Base-by-base conservation (phyloP, 768 basidiomycete species). In the Daedaleopsis nitida region DNA sequence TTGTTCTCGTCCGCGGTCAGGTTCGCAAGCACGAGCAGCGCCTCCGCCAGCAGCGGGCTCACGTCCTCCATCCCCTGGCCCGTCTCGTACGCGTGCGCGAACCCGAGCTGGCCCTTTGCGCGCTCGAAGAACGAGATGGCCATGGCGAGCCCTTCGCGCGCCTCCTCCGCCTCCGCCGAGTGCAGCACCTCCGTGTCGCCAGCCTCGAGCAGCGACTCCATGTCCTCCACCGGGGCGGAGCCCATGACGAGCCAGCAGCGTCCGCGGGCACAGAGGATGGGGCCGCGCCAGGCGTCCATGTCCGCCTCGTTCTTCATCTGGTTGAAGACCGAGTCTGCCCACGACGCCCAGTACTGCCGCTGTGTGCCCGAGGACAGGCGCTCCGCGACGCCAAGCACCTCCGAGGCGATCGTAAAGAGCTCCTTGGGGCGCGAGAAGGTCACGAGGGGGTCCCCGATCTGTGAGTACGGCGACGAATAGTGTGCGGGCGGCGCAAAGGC, bases 241-340 rank as follows among this genome's bases (percentile, higher is more conserved):
- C 86, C 87, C 38, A 83, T 74, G 23, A 83, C 75, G 11, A 89
- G 75, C 77, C 82, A 83, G 60, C 82, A 82, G 44, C 83, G 76
- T 3, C 84, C 86, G 17, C 86, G 72, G 16, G 82, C 78, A 21
- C 75, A 73, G 38, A 76, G 74, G 21, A 86, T 75, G 1, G 76
- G 74, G 9, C 74, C 75, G 2, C 80, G 73, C 84, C 81, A 84
- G 48, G 70, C 75, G n/a, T 79, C 80, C 65, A 78, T 79, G 62
- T 82, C 81, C 24, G 78, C 81, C 70, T 86, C 83, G 81, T 84
- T 80, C 70, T 81, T 81, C 81, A 88, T 86, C 76, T 88, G 86
- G 48, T 76, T 73, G 65, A 88, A 81, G 12, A 89, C 77, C 9
- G 79, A 76, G 63, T 87, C 86, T 3, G 86, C 85, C 82, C 84